phyloP scores from a whole-genome alignment of 441 rosid genomes.

The Adansonia gregorii region DNA sequence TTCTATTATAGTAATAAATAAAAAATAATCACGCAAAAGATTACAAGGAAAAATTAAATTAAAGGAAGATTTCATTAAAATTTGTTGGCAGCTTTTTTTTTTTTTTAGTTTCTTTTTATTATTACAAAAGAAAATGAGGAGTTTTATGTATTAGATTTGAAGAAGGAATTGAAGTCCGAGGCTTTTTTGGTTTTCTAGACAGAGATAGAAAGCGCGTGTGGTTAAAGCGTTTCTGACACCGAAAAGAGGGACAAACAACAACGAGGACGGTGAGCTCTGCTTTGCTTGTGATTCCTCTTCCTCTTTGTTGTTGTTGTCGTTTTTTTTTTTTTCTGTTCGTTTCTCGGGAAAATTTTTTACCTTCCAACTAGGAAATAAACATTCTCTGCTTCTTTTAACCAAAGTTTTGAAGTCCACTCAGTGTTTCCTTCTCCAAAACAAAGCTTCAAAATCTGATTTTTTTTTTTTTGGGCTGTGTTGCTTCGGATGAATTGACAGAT shows the following conservation, averaged over 20 bases:
- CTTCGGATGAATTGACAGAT: background rate
- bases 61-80: too few species aligned
- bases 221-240: conserved; percentile 27
- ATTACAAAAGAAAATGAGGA: background rate
- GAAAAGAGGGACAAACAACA: background rate
- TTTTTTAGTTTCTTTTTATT: background rate
- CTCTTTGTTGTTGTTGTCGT: background rate
- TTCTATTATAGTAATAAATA: too few species aligned
- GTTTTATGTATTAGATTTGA: conserved; percentile 37
- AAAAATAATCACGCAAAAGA: too few species aligned
- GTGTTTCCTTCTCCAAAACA: background rate
- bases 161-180: conserved; percentile 44
- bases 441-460: conserved; percentile 1
- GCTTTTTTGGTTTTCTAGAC: conserved; percentile 2
- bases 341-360: conserved; percentile 6
- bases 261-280: conserved; percentile 31
- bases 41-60: too few species aligned
- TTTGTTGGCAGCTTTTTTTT: background rate
- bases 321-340: conserved; percentile 20
- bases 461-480: background rate
- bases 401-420: background rate
- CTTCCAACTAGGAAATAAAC: background rate
- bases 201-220: conserved; percentile 26
- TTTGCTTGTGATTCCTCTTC: background rate
- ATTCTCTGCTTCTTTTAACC: background rate